Base-by-base conservation (phyloP, 169 alveolate genomes). In the Theileria orientalis region DNA sequence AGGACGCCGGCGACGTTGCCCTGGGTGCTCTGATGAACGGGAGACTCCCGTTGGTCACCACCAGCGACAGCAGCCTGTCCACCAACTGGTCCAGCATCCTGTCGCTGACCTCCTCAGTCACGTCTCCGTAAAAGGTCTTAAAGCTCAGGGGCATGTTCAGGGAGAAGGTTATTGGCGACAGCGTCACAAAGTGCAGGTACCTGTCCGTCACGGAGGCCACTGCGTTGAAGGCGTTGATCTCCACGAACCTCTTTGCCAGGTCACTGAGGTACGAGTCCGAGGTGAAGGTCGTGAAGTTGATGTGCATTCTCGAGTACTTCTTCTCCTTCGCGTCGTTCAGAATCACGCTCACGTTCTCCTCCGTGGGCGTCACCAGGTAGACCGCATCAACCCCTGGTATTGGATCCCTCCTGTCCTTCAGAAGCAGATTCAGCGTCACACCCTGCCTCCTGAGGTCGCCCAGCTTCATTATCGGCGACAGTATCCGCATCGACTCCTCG, bases 381-480 rank as follows among this genome's bases (percentile, higher is more conserved):
- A 93, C 85, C 23, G 94, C 95, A 62, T 94, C 94, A 14, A 93
- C 96, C n/a, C 92, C 95, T 13, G 94, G 96, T 32, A 93, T 76
- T 11, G 83, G 44, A 14, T 83, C 83, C 44, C 92, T 83, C 60
- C 76, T 79, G 19, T 90, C 87, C 37, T 74, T 72, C 42, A 93
- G 47, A 29, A 82, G 69, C 63, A 93, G 62, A 76, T 90, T 91
- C 54, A 93, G 75, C 51, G 96, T 90, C 35, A 93, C 94, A 29
- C 96, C 96, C 62, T 88, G 95, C 42, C 78, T 90, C 33, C 96
- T 79, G 67, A 93, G 75, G 59, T 90, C 91, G 2, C 96, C 95
- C 16, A 85, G 85, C 44, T 91, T 90, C 54, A 92, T 56, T n/a
- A 92, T 74, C 13, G 95, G 95, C 2, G 95, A 88, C 32, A 92